phyloP scores from a whole-genome alignment of 768 basidiomycete genomes.

The Psilocybe cyanescens region DNA sequence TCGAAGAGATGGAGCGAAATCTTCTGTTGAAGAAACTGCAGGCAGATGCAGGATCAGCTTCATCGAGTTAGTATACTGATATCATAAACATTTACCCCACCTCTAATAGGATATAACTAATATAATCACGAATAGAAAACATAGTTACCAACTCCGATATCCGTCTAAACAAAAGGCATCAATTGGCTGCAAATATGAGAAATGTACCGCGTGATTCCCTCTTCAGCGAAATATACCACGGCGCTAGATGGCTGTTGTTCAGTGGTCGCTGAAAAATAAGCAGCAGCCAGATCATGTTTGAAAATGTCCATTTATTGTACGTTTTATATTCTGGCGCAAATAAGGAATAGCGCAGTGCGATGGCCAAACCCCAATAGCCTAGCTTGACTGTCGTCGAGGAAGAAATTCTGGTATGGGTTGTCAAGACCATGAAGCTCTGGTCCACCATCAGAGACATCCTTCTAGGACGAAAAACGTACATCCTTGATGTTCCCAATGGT shows the following conservation, averaged over 20 bases:
- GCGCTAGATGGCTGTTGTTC: constrained; percentile 53
- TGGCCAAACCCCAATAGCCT: no score
- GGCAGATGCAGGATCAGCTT: constrained; percentile 1
- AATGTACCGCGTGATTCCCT: constrained; percentile 16
- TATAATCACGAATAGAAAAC: background rate
- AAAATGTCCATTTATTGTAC: no score
- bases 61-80: constrained; percentile 16
- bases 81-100: background rate
- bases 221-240: constrained; percentile 41
- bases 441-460: no score
- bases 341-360: no score
- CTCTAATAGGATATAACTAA: background rate
- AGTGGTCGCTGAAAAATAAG: constrained; percentile 39
- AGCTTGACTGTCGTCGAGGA: no score
- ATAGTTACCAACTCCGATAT: background rate
- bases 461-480: no score
- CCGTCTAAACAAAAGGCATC: constrained; percentile 2
- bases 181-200: constrained; percentile 12
- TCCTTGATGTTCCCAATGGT: no score
- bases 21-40: constrained; percentile 50
- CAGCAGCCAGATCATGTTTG: no score
- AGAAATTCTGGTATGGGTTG: no score
- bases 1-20: constrained; percentile 70
- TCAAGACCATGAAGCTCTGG: no score
- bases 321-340: no score